phyloP scores from a whole-genome alignment of 2,329 filamentous ascomycete species.

The Chaetomium strumarium region DNA sequence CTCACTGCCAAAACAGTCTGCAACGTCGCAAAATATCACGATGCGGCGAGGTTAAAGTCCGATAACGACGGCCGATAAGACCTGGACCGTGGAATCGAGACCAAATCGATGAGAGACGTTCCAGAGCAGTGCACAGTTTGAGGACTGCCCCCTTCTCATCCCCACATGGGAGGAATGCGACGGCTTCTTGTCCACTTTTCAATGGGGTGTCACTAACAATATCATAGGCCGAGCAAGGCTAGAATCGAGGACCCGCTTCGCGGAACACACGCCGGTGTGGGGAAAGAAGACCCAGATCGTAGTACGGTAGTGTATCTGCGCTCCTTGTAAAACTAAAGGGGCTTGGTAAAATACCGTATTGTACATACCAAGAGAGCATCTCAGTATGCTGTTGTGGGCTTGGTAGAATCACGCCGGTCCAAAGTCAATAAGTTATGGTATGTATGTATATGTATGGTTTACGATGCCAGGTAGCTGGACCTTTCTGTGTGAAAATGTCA shows the following conservation, averaged over 20 bases:
- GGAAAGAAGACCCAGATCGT: neutral
- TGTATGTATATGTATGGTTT: no score
- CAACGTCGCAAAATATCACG: neutral
- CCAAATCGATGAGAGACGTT: constrained; percentile 12
- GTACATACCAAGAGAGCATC: no score
- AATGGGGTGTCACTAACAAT: constrained; percentile 5
- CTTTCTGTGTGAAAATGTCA: neutral
- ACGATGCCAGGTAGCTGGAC: no score
- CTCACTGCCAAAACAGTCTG: neutral
- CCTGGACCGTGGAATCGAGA: neutral
- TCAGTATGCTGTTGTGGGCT: no score
- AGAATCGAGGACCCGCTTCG: constrained; percentile 12
- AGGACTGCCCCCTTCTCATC: constrained; percentile 15
- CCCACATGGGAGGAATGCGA: constrained; percentile 16
- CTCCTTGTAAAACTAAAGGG: no score
- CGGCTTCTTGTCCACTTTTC: constrained; percentile 18
- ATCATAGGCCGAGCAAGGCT: constrained; percentile 11
- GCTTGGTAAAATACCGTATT: no score
- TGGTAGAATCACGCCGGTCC: no score
- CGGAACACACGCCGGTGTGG: constrained; percentile 18
- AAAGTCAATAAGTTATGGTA: no score
- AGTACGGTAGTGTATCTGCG: neutral
- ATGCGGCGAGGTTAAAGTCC: neutral
- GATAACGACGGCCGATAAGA: constrained; percentile 14
- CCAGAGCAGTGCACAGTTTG: constrained; percentile 11